Evolutionary conservation across 768 basidiomycete genomes (phyloP), one percentile per base, ranked within the genome.

Genomic region (Phaeotremella fagi): DNA sequence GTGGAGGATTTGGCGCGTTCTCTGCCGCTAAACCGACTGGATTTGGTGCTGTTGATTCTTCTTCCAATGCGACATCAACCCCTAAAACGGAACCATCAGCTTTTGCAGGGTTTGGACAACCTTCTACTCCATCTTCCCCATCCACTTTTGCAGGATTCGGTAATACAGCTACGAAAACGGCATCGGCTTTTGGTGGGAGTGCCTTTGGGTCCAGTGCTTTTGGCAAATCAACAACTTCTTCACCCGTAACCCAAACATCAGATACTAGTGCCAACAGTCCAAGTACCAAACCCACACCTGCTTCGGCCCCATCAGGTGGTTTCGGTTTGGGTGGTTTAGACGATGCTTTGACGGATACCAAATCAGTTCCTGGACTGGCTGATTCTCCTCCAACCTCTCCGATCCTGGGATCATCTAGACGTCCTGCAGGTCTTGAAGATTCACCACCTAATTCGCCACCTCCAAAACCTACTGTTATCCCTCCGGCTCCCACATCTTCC

Each of bases 311-410:
- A 24, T 24, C 4, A 14, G 61, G 63, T 28, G 64, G 61, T 45
- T 65, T 68, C 36, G 67, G 64, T 16, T 50, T 71, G 2, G 65
- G 61, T 2, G 63, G 63, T 12, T 72, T 72, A 27, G 68, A 60
- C 11, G 63, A 64, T 35, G 57, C 59, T 18, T 45, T 72, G 35
- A 48, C 35, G 27, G 50, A 45, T 16, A 36, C 61, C 3, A 53
- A 60, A 6, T 22, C 59, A 35, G 60, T 64, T 9, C 66, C 66
- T 3, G 64, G 64, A 7, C 48, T 69, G 20, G 64, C 45, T 4
- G 59, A 66, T 4, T 70, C 68, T 4, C 64, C 68, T 14, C 68
- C 68, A 2, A 20, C 45, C 3, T 70, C 68, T 4, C 68, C 68
- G 5, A 26, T 57, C 9, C 5, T 38, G 2, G 46, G 50, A 3